phyloP scores from a whole-genome alignment of 169 alveolate genomes.

The Plasmodium fragile region DNA sequence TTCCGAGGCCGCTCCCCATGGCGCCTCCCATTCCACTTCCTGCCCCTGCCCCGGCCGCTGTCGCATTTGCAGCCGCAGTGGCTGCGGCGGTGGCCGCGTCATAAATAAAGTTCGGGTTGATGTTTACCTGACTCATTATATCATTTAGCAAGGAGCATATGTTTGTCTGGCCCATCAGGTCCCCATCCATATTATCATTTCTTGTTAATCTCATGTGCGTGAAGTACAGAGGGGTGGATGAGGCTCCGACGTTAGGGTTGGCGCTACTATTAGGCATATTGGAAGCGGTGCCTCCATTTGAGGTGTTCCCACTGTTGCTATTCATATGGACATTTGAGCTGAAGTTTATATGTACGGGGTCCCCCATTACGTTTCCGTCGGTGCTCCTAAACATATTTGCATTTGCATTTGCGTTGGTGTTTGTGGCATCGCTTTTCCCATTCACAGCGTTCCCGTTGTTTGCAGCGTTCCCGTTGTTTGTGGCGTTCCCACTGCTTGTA shows the following conservation, averaged over 20 bases:
- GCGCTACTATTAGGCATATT: neutral
- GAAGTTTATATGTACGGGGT: conserved; percentile 24
- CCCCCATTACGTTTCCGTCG: conserved; percentile 16
- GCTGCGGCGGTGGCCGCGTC: conserved; percentile 54
- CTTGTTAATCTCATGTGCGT: conserved; percentile 71
- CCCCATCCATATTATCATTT: conserved; percentile 58
- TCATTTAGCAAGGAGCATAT: conserved; percentile 49
- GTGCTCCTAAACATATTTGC: neutral
- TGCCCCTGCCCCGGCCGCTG: neutral
- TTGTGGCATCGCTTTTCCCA: neutral
- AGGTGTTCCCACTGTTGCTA: neutral
- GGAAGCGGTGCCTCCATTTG: neutral
- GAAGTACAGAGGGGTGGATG: conserved; percentile 41
- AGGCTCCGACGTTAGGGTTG: neutral
- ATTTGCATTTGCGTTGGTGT: neutral
- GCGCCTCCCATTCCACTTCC: neutral
- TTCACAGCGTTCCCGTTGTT: neutral
- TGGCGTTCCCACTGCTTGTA: neutral
- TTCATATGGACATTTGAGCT: neutral
- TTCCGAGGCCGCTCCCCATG: neutral
- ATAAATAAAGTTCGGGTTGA: conserved; percentile 43
- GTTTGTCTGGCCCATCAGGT: conserved; percentile 52
- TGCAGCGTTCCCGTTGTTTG: neutral
- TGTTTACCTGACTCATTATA: conserved; percentile 65
- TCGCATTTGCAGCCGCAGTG: conserved; percentile 31